Base-by-base conservation (phyloP, 2,329 filamentous ascomycete species). In the Zalaria obscura region DNA sequence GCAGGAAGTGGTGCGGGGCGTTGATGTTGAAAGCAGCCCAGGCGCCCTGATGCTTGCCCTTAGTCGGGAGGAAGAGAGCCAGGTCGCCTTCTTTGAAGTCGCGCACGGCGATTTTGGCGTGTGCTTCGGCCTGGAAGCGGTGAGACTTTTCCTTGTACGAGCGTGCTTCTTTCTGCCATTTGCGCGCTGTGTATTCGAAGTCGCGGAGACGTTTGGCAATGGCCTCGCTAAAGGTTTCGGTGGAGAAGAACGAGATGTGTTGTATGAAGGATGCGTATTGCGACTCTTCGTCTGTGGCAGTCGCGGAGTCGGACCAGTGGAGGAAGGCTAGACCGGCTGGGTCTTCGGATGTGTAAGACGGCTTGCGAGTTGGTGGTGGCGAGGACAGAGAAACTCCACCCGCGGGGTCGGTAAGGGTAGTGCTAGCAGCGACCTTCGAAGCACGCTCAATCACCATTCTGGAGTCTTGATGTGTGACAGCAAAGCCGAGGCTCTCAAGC, bases 21-120 rank as follows among this genome's bases (percentile, higher is more conserved):
- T 88, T 89, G 28, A 98, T 84, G 54, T 98, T 98, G 72, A 98
- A 98, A 1, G 91, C 91, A 4, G 91, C 91, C 91, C 91, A 98
- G 1, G 91, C 89, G 10, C 89, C 83, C 4, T 87, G 91, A 32
- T 83, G 84, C 62, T 96, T 88, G 57, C 95, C 96, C 31, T 89
- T 75, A 0, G 91, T 98, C 0, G 91, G 91, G 34, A 98, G 66
- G 66, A 98, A 98, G 2, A 98, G 65, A 8, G 89, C 91, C 9
- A 98, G 71, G 55, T 98, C 91, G 5, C 91, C 89, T 60, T 95
- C 88, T 56, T 95, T 96, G 68, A 98, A 98, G 39, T 89, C 80
- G 46, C 82, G 81, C 58, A 91, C 95, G 2, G 91, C 88, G 55
- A 98, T 95, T 67, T 96, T 96, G 51, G 94, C 85, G 52, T 94